phyloP scores from a whole-genome alignment of 129 eudicot species.

The Heracleum sosnowskyi region DNA sequence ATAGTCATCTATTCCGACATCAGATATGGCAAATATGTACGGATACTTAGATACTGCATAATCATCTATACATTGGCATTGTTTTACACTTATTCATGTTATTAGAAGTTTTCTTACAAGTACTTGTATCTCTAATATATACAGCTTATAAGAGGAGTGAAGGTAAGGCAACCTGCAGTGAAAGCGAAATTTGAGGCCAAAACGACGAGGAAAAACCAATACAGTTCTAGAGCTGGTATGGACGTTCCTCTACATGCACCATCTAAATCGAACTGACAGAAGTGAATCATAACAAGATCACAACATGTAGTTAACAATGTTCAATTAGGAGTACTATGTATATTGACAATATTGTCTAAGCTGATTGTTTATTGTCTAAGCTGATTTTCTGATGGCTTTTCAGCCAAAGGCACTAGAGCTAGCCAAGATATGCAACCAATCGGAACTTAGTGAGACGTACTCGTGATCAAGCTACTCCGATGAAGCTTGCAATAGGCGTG shows the following conservation, averaged over 20 bases:
- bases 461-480: neutral
- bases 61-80: neutral
- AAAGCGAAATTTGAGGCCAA: neutral
- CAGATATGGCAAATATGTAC: conserved; percentile 90
- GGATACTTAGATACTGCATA: conserved; percentile 8
- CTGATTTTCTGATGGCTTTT: neutral
- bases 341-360: neutral
- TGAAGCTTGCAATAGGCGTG: neutral
- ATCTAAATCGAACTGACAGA: neutral
- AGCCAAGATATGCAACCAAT: neutral
- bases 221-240: neutral
- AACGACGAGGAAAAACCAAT: neutral
- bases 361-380: neutral
- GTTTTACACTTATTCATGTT: neutral
- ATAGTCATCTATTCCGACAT: conserved; percentile 86
- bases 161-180: neutral
- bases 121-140: neutral
- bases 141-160: conserved; percentile 89
- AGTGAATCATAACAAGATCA: neutral
- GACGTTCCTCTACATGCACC: neutral
- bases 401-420: neutral
- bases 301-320: neutral
- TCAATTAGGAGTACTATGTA: neutral
- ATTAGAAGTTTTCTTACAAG: neutral
- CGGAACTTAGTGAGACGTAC: neutral